Conservation (phyloP, 2,329 filamentous ascomycete species). For the Cytospora schulzeri region DNA sequence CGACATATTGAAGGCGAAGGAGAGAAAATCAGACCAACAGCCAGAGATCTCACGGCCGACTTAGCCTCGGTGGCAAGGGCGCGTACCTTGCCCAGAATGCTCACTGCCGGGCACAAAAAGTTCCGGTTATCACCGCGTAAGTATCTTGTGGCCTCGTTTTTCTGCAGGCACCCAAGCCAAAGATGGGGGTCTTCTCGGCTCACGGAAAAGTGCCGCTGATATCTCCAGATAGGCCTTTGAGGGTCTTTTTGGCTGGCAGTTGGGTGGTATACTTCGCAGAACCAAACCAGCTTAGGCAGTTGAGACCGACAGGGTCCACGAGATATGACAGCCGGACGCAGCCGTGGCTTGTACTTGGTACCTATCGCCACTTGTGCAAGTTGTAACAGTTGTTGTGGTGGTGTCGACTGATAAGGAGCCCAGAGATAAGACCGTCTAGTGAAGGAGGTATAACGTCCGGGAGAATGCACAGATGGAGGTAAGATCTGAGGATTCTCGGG, state of each 20-base stretch:
- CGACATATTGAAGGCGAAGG: slow-evolving; percentile 50
- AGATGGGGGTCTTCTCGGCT: slow-evolving; percentile 2
- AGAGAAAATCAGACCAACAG: slow-evolving; percentile 12
- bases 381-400: slow-evolving; percentile 13
- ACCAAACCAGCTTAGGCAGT: slow-evolving; percentile 27
- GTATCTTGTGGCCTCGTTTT: slow-evolving; percentile 9
- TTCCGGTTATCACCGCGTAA: slow-evolving; percentile 14
- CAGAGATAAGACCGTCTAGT: slow-evolving; percentile 15
- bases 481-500: not conserved
- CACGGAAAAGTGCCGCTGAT: slow-evolving; percentile 16
- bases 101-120: slow-evolving; percentile 6
- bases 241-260: slow-evolving; percentile 15
- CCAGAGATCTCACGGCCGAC: slow-evolving; percentile 7
- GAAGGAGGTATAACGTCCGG: slow-evolving; percentile 2
- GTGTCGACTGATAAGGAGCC: slow-evolving; percentile 23
- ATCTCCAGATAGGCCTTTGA: slow-evolving; percentile 23
- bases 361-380: slow-evolving; percentile 1
- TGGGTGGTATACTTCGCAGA: slow-evolving; percentile 21
- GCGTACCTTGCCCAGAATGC: slow-evolving; percentile 20
- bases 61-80: slow-evolving; percentile 9
- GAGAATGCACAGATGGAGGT: slow-evolving; percentile 17
- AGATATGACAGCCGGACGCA: slow-evolving; percentile 25
- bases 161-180: slow-evolving; percentile 15
- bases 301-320: slow-evolving; percentile 21
- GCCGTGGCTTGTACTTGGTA: slow-evolving; percentile 12